Percentiles rank a stretch among this genome's conserved stretches.
Evolutionary conservation across 495 filamentous ascomycete species (phyloP).

Genomic region (Xeromyces bisporus): DNA sequence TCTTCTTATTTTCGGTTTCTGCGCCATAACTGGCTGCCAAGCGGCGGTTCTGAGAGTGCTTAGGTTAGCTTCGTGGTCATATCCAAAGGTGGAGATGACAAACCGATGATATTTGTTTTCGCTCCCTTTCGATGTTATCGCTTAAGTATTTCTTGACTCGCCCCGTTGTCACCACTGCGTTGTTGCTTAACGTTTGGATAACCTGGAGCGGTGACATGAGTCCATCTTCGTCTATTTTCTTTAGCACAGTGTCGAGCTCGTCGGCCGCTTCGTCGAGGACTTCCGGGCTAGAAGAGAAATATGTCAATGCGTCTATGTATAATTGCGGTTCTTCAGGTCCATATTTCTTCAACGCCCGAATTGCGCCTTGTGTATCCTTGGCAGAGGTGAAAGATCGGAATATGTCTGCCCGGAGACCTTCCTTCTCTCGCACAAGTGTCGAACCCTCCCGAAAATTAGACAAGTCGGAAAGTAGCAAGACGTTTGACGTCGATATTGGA

Average conservation of each 20-base stretch:
- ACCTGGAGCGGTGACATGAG: conserved; percentile 95
- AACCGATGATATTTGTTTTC: conserved; percentile 60
- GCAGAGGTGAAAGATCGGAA: conserved; percentile 93
- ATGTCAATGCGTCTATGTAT: conserved; percentile 81
- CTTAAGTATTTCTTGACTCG: conserved; percentile 87
- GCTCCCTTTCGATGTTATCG: conserved; percentile 73
- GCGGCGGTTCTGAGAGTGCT: conserved; percentile 44
- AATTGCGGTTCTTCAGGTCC: conserved; percentile 82
- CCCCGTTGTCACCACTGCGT: conserved; percentile 86
- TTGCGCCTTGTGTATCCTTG: conserved; percentile 78
- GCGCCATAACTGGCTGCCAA: conserved; percentile 70
- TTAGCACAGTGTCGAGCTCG: conserved; percentile 60
- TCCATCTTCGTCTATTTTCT: conserved; percentile 73
- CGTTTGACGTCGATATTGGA: conserved; percentile 85
- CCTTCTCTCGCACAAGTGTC: conserved; percentile 81
- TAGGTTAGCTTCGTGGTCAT: conserved; percentile 5
- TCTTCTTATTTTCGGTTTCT: conserved; percentile 64
- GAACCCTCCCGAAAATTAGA: conserved; percentile 83
- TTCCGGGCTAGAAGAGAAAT: conserved; percentile 71
- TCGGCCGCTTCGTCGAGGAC: conserved; percentile 76
- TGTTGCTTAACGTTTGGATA: conserved; percentile 75
- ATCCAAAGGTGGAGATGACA: conserved; percentile 3
- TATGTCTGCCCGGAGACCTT: conserved; percentile 84
- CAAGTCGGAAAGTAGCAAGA: conserved; percentile 80
- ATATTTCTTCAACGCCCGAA: conserved; percentile 78